Percentiles rank a stretch among this genome's conserved stretches.
phyloP scores from a whole-genome alignment of 1,139 yeast genomes.

The Saccharomycopsis hybrid region DNA sequence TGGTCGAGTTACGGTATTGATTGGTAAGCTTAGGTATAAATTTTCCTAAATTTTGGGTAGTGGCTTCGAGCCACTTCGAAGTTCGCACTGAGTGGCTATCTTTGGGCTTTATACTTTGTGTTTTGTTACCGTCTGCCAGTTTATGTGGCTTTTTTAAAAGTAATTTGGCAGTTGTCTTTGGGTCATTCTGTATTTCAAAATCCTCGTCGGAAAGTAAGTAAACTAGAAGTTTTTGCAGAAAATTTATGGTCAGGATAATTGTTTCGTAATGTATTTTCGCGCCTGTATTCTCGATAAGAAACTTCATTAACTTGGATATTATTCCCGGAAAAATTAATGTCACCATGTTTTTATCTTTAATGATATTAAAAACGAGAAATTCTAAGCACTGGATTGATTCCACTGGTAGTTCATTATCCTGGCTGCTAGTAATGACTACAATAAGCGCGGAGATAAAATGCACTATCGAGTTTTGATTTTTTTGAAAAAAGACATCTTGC shows the following conservation, averaged over 20 bases:
- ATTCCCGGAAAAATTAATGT: constrained; percentile 16
- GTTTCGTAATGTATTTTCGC: neutral
- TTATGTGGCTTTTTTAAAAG: no score
- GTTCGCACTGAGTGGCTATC: neutral
- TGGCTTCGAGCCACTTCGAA: neutral
- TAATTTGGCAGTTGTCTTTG: no score
- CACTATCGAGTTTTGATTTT: constrained; percentile 13
- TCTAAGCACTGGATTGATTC: constrained; percentile 4
- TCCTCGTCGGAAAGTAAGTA: no score
- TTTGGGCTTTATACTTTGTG: neutral
- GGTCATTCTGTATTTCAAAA: no score
- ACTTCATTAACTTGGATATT: constrained; percentile 15
- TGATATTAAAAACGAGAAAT: neutral
- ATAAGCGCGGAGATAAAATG: constrained; percentile 10
- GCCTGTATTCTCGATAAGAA: constrained; percentile 8
- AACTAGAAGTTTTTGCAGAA: no score
- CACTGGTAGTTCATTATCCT: neutral
- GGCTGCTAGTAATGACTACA: neutral
- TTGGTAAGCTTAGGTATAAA: neutral
- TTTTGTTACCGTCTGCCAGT: no score
- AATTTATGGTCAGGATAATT: neutral
- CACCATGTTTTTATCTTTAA: constrained; percentile 8
- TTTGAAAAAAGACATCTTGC: constrained; percentile 1
- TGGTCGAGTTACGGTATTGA: neutral
- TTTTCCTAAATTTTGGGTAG: constrained; percentile 1